These are phyloP conservation scores for Apiotrichum veenhuisii DNA, from an alignment of 1,284 basidiomycete genomes.

Conservation along the genomic window DNA sequence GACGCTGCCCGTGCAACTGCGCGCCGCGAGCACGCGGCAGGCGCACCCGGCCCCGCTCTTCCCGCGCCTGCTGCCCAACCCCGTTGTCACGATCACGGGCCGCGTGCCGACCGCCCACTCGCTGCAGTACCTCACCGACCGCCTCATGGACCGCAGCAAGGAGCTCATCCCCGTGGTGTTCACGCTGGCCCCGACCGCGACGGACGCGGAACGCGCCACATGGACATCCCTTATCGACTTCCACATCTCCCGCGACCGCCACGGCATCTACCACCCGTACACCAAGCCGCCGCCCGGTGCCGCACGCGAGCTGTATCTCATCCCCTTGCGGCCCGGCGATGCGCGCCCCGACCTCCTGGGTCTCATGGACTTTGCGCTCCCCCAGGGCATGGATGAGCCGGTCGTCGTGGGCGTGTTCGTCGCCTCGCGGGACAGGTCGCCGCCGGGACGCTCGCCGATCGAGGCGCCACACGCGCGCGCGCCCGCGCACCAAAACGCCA, in stretches of 20 bases:
- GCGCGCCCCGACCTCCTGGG: conserved; percentile 80
- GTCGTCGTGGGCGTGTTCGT: conserved; percentile 80
- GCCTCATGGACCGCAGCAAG: conserved; percentile 67
- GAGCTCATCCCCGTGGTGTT: conserved; percentile 75
- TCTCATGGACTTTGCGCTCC: conserved; percentile 70
- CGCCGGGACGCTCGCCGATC: conserved; percentile 4
- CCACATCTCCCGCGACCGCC: conserved; percentile 69
- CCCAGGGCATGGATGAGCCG: conserved; percentile 57
- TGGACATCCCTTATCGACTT: conserved; percentile 67
- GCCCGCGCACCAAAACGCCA: conserved; percentile 32
- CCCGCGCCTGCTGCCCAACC: conserved; percentile 31
- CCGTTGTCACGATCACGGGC: conserved; percentile 52
- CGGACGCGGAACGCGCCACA: conserved; percentile 49
- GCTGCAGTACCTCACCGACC: conserved; percentile 68
- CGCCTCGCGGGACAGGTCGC: conserved; percentile 59
- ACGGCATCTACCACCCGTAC: conserved; percentile 82
- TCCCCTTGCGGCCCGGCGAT: conserved; percentile 68
- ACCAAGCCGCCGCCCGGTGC: conserved; percentile 61
- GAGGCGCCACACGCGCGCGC: conserved; percentile 29
- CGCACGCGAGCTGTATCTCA: conserved; percentile 81
- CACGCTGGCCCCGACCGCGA: conserved; percentile 53
- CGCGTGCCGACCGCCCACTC: conserved; percentile 72
- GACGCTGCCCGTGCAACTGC: conserved; percentile 21
- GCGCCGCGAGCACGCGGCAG: conserved; percentile 14
- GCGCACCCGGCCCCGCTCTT: conserved; percentile 15